Conservation (phyloP, 2,329 filamentous ascomycete genomes). For the Paecilomyces niveus region DNA sequence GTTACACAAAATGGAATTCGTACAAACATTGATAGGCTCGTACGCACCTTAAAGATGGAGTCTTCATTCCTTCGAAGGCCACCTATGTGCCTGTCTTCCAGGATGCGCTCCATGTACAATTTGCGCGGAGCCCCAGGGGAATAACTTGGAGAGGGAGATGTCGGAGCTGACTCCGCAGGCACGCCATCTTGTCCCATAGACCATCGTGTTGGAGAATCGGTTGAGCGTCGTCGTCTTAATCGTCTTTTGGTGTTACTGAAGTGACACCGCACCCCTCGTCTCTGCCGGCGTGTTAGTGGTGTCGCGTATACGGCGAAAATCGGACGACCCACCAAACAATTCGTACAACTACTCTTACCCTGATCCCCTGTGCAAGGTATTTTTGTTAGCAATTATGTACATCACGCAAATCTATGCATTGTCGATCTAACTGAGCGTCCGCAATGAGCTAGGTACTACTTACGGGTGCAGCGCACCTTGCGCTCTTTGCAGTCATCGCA, state of each 20-base stretch:
- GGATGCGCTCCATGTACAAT: slow-evolving; percentile 13
- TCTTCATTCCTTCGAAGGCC: slow-evolving; percentile 8
- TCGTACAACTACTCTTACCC: slow-evolving; percentile 12
- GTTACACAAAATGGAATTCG: background rate
- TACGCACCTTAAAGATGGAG: slow-evolving; percentile 14
- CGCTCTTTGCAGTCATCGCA: slow-evolving; percentile 36
- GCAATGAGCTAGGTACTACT: slow-evolving; percentile 3
- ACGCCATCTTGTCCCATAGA: background rate
- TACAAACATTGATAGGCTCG: background rate
- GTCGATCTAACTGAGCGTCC: background rate
- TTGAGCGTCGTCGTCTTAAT: slow-evolving; percentile 5
- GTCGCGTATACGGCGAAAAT: background rate
- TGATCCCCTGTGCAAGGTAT: background rate
- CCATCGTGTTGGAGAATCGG: background rate
- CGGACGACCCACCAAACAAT: slow-evolving; percentile 18
- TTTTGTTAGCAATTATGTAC: background rate
- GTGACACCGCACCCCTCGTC: slow-evolving; percentile 14
- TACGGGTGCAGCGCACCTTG: slow-evolving; percentile 36
- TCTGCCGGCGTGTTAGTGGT: slow-evolving; percentile 6
- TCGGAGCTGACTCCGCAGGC: background rate
- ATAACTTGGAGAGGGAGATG: background rate
- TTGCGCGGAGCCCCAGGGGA: background rate
- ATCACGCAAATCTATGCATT: background rate
- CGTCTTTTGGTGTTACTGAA: slow-evolving; percentile 15
- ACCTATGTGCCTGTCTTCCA: slow-evolving; percentile 10